Conservation (phyloP, 192 early-diverging fungal species). For the Coemansia sp. region DNA sequence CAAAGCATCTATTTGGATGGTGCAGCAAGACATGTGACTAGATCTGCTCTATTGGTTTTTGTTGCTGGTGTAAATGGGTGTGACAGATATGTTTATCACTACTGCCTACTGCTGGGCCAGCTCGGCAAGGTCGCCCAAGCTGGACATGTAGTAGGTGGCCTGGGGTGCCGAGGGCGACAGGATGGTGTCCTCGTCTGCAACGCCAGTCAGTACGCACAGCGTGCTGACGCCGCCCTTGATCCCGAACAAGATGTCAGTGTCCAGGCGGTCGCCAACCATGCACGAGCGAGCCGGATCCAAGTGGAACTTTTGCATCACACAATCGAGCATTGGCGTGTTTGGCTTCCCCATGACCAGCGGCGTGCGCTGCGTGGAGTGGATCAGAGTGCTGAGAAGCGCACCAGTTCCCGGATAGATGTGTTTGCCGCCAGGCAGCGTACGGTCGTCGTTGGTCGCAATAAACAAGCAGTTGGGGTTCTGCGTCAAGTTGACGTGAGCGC, state of each 20-base stretch:
- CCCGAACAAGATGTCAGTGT: conserved; percentile 97
- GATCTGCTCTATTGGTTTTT: no score
- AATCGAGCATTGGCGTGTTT: conserved; percentile 90
- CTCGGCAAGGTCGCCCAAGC: conserved; percentile 35
- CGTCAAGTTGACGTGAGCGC: conserved; percentile 85
- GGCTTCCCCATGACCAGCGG: conserved; percentile 95
- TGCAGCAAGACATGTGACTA: no score
- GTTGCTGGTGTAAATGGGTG: no score
- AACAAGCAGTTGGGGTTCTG: conserved; percentile 75
- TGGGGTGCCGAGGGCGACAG: conserved; percentile 32
- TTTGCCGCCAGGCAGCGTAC: conserved; percentile 83
- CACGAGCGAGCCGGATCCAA: conserved; percentile 81
- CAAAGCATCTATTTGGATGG: no score
- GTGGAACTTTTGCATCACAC: conserved; percentile 81
- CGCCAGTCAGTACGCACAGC: conserved; percentile 90
- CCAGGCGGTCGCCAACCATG: conserved; percentile 97
- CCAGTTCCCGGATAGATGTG: conserved; percentile 83
- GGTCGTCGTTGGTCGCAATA: conserved; percentile 92
- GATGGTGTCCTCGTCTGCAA: conserved; percentile 32
- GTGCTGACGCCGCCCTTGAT: conserved; percentile 83
- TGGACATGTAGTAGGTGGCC: conserved; percentile 40
- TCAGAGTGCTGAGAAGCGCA: conserved; percentile 74
- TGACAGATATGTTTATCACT: no score
- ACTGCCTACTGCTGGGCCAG: no score
- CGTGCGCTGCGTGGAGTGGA: conserved; percentile 73